phyloP scores from a whole-genome alignment of 306 rosid genomes.

The Acacia melanoxylon region DNA sequence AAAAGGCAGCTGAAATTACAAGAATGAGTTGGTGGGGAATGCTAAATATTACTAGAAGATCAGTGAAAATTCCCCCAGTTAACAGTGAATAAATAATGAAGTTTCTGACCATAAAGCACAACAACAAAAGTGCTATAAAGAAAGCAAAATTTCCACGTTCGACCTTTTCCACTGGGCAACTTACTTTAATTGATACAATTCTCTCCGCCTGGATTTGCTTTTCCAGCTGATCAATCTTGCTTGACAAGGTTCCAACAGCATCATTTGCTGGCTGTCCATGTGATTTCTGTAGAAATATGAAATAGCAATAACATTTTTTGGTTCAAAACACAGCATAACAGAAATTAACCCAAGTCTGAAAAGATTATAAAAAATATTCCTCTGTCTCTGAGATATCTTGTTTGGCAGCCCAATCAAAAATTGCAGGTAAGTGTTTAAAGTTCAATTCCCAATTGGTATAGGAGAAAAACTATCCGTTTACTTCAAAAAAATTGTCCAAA shows the following conservation, averaged over 20 bases:
- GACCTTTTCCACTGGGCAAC: conserved; percentile 17
- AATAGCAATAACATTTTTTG: neutral
- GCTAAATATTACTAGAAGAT: conserved; percentile 5
- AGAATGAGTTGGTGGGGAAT: neutral
- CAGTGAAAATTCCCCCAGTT: neutral
- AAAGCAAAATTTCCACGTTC: neutral
- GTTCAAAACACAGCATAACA: neutral
- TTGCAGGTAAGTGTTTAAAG: neutral
- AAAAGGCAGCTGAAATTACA: neutral
- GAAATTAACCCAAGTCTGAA: neutral
- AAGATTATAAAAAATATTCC: neutral
- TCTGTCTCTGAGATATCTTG: neutral
- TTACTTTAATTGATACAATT: conserved; percentile 53
- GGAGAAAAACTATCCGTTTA: neutral
- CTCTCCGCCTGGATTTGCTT: conserved; percentile 82
- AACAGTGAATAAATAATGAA: neutral
- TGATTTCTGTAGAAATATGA: conserved; percentile 39
- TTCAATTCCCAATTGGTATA: conserved; percentile 27
- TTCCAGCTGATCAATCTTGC: conserved; percentile 68
- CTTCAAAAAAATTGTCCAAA: neutral
- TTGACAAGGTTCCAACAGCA: conserved; percentile 48
- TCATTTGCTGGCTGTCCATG: conserved; percentile 48
- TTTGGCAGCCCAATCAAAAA: neutral
- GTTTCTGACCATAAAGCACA: conserved; percentile 4
- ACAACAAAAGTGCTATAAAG: neutral